Conservation (phyloP, 75 land plant species). For the Isoetes taiwanensis region DNA sequence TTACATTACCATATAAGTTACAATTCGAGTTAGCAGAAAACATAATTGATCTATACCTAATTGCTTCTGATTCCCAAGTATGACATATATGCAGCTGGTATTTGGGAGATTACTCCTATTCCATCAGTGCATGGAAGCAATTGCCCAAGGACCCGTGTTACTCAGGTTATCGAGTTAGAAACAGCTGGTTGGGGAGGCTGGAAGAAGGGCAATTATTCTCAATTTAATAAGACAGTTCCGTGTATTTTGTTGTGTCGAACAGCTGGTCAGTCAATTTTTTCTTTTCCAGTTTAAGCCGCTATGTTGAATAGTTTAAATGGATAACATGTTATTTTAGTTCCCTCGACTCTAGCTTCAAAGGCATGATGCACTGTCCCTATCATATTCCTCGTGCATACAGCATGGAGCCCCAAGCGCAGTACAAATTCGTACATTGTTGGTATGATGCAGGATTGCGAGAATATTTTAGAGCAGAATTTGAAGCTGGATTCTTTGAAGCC, state of each 20-base stretch:
- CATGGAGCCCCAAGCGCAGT: too few relatives aligned
- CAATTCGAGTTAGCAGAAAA: too few relatives aligned
- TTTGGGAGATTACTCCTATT: constrained; percentile 65
- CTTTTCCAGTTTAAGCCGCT: too few relatives aligned
- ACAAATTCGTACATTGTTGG: not conserved
- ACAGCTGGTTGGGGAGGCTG: constrained; percentile 55
- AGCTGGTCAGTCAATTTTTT: constrained; percentile 67
- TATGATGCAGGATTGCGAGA: constrained; percentile 65
- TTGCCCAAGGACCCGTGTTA: constrained; percentile 44
- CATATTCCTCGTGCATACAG: too few relatives aligned
- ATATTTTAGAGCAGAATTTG: constrained; percentile 74
- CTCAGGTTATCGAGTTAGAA: constrained; percentile 62
- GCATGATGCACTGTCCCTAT: too few relatives aligned
- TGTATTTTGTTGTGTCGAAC: constrained; percentile 69
- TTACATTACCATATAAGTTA: too few relatives aligned
- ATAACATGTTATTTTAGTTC: too few relatives aligned
- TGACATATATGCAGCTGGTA: constrained; percentile 59
- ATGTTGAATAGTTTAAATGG: too few relatives aligned
- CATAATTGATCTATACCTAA: not conserved
- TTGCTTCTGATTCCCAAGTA: not conserved
- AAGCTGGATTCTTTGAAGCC: too few relatives aligned
- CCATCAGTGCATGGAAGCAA: constrained; percentile 19
- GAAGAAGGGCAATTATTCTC: constrained; percentile 38
- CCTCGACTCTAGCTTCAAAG: too few relatives aligned
- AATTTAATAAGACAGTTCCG: constrained; percentile 54